phyloP scores from a whole-genome alignment of 208 protist genomes.

The Acanthamoeba divionensis region DNA sequence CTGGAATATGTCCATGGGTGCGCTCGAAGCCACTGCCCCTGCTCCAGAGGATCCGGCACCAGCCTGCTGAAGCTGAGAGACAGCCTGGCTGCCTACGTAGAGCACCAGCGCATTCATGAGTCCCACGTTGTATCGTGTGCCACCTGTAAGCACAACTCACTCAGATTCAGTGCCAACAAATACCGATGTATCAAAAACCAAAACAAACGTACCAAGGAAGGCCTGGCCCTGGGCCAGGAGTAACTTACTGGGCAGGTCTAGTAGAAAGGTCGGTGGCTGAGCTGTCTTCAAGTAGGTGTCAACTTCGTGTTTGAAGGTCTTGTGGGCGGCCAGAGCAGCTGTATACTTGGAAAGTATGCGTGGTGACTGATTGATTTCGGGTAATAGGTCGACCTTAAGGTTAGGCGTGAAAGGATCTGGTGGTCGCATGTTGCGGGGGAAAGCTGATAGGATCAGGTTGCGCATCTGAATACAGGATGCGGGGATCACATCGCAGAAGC shows the following conservation, averaged over 20 bases:
- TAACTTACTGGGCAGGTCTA: slow-evolving; percentile 83
- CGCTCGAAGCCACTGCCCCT: neutral
- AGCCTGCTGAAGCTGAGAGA: slow-evolving; percentile 62
- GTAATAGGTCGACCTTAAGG: slow-evolving; percentile 87
- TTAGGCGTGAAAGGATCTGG: slow-evolving; percentile 89
- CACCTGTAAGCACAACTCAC: neutral
- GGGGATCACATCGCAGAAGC: slow-evolving; percentile 78
- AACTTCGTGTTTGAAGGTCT: slow-evolving; percentile 82
- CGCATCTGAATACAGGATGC: slow-evolving; percentile 95
- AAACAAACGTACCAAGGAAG: slow-evolving; percentile 66
- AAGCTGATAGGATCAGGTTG: slow-evolving; percentile 96
- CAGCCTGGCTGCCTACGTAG: slow-evolving; percentile 88
- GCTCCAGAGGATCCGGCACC: neutral
- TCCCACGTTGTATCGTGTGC: slow-evolving; percentile 85
- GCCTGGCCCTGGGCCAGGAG: slow-evolving; percentile 72
- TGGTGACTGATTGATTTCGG: slow-evolving; percentile 83
- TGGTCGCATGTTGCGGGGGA: slow-evolving; percentile 93
- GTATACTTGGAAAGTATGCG: slow-evolving; percentile 77
- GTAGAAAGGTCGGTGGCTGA: slow-evolving; percentile 84
- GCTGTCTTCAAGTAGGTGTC: slow-evolving; percentile 89
- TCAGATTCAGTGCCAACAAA: neutral
- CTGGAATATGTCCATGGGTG: slow-evolving; percentile 93
- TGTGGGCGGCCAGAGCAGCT: slow-evolving; percentile 67
- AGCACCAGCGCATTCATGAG: slow-evolving; percentile 97
- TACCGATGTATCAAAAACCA: too few relatives aligned